phyloP scores from a whole-genome alignment of 2,329 filamentous ascomycete species.

The Monosporascus sp. region DNA sequence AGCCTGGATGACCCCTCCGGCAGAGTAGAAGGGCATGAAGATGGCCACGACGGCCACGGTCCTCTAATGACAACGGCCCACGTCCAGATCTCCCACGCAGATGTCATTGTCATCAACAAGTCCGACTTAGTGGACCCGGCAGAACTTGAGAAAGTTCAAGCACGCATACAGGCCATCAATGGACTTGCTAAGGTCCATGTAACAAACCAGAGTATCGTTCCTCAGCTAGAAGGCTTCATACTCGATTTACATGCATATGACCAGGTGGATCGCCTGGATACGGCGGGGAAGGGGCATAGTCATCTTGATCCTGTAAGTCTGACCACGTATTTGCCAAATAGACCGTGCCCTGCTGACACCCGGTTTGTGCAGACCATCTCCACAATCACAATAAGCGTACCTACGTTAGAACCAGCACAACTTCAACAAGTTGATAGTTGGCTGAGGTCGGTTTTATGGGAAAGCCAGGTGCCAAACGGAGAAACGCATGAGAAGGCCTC shows the following conservation, averaged over 20 bases:
- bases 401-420: constrained; percentile 50
- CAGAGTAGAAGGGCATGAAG: constrained; percentile 46
- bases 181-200: constrained; percentile 77
- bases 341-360: constrained; percentile 8
- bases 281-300: constrained; percentile 72
- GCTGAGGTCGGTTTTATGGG: constrained; percentile 82
- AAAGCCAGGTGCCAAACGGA: constrained; percentile 52
- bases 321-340: not conserved
- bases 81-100: constrained; percentile 92
- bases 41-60: constrained; percentile 46
- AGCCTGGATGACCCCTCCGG: constrained; percentile 69
- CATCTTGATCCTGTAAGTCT: constrained; percentile 75
- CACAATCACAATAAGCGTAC: constrained; percentile 68
- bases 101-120: constrained; percentile 94
- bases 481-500: constrained; percentile 25
- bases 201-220: constrained; percentile 74
- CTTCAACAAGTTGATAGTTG: constrained; percentile 68
- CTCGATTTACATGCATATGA: constrained; percentile 93
- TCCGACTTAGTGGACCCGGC: constrained; percentile 69
- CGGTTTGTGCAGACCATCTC: constrained; percentile 62
- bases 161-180: constrained; percentile 79
- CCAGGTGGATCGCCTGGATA: constrained; percentile 67
- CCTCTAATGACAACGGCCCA: constrained; percentile 86
- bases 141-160: constrained; percentile 64
- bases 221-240: constrained; percentile 76